Percentiles rank a stretch among this genome's conserved stretches.
These are phyloP conservation scores for Paramecium bursaria DNA, from an alignment of 73 alveolate species.

Conservation along the genomic window DNA sequence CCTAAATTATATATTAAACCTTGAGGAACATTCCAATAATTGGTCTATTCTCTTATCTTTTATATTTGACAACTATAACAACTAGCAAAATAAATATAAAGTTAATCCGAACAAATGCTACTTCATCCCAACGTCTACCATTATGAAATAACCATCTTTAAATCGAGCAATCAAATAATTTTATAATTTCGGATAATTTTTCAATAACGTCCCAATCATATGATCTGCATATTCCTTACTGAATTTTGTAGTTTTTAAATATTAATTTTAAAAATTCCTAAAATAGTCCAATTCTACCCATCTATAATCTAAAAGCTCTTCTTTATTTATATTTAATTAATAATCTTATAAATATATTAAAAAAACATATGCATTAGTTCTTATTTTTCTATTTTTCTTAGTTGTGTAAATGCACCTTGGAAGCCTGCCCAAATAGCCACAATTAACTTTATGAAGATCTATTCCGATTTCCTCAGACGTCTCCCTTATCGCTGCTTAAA, in stretches of 20 bases:
- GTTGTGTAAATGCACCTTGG: background rate
- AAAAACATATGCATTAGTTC: background rate
- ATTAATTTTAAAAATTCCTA: background rate
- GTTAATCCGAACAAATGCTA: constrained; percentile 24
- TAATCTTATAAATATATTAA: too few species aligned
- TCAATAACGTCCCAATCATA: background rate
- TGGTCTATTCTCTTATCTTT: too few species aligned
- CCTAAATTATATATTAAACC: too few species aligned
- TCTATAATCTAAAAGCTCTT: background rate
- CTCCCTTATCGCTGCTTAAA: constrained; percentile 68
- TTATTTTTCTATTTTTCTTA: too few species aligned
- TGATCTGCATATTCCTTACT: background rate
- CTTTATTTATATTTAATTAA: background rate
- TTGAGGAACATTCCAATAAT: too few species aligned
- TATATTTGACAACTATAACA: too few species aligned
- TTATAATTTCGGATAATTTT: background rate
- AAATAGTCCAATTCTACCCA: constrained; percentile 22
- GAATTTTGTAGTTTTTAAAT: background rate
- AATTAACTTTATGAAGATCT: background rate
- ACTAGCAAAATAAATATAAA: background rate
- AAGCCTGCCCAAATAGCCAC: background rate
- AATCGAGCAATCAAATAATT: background rate
- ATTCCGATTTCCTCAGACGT: constrained; percentile 68
- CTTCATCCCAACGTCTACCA: constrained; percentile 32
- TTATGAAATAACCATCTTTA: constrained; percentile 7